These are phyloP conservation scores for Jacaranda copaia DNA, from an alignment of 257 asterid genomes.

Conservation along the genomic window DNA sequence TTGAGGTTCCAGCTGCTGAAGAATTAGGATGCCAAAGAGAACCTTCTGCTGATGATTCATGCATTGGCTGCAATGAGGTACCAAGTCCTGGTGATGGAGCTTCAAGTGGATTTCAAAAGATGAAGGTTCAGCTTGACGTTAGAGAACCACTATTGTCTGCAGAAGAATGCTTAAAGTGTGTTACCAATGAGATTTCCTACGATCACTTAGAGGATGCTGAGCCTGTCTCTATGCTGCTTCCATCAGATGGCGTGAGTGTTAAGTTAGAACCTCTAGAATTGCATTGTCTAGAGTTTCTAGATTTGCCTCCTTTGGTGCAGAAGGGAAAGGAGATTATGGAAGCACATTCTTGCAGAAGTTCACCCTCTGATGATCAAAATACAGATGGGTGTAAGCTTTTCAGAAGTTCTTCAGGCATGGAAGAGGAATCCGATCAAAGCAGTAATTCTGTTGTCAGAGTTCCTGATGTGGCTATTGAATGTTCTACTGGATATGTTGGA, in stretches of 20 bases:
- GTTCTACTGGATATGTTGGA: conserved; percentile 16
- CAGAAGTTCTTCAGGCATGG: conserved; percentile 30
- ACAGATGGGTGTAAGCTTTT: conserved; percentile 31
- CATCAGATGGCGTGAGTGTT: conserved; percentile 32
- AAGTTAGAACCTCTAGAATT: conserved; percentile 44
- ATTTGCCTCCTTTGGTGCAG: conserved; percentile 40
- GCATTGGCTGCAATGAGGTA: conserved; percentile 22
- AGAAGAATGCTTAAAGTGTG: conserved; percentile 46
- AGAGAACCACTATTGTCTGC: conserved; percentile 20
- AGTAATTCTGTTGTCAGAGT: conserved; percentile 36
- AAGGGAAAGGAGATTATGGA: conserved; percentile 18
- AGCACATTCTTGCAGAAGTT: conserved; percentile 28
- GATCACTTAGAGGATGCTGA: conserved; percentile 46
- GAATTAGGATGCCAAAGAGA: conserved; percentile 27
- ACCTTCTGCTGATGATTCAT: conserved; percentile 24
- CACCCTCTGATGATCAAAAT: conserved; percentile 36
- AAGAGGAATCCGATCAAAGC: conserved; percentile 35
- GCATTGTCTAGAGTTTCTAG: conserved; percentile 35
- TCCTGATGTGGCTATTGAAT: conserved; percentile 32
- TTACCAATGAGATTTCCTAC: conserved; percentile 46
- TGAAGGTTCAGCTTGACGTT: conserved; percentile 19
- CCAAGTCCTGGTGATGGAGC: conserved; percentile 29
- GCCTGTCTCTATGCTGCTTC: conserved; percentile 30
- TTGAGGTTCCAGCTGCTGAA: conserved; percentile 47
- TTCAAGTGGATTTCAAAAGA: conserved; percentile 12